Conservation (phyloP, 2,329 filamentous ascomycete genomes). For the Talaromyces sp. region DNA sequence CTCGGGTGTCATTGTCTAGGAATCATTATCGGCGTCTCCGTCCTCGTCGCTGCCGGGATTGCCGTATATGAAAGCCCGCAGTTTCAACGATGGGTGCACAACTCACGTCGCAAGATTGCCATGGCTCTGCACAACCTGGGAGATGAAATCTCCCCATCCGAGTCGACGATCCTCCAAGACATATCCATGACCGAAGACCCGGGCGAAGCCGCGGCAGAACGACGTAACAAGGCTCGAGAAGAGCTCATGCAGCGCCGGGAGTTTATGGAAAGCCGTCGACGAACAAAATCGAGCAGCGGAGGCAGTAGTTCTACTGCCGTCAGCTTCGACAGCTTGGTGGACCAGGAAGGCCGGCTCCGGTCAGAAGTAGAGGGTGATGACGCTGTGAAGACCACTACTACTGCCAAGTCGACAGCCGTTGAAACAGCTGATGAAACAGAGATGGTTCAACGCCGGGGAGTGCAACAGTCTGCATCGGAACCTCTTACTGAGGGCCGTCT, state of each 20-base stretch:
- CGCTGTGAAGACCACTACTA: conserved; percentile 8
- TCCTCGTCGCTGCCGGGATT: conserved; percentile 58
- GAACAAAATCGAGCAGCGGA: conserved; percentile 16
- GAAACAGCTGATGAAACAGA: conserved; percentile 24
- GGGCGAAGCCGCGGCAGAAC: conserved; percentile 39
- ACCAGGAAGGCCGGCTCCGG: conserved; percentile 34
- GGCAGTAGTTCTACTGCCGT: conserved; percentile 13
- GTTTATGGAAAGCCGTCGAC: conserved; percentile 34
- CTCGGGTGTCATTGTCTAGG: conserved; percentile 38
- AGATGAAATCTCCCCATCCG: conserved; percentile 52
- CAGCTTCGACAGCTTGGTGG: conserved; percentile 43
- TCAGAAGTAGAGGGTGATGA: conserved; percentile 4
- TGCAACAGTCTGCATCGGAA: conserved; percentile 15
- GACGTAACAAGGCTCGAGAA: conserved; percentile 39
- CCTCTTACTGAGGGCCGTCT: conserved; percentile 10
- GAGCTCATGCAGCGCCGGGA: conserved; percentile 41
- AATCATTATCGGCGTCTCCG: conserved; percentile 57
- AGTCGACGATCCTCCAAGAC: conserved; percentile 32
- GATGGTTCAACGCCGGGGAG: conserved; percentile 19
- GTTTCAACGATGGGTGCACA: conserved; percentile 58
- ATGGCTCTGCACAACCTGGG: conserved; percentile 55
- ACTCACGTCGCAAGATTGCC: conserved; percentile 57
- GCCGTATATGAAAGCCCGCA: conserved; percentile 61
- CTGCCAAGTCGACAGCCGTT: conserved; percentile 34
- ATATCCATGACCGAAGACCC: conserved; percentile 45